Evolutionary conservation across 495 filamentous ascomycete genomes (phyloP).

Genomic region (Talaromyces nanjingensis): DNA sequence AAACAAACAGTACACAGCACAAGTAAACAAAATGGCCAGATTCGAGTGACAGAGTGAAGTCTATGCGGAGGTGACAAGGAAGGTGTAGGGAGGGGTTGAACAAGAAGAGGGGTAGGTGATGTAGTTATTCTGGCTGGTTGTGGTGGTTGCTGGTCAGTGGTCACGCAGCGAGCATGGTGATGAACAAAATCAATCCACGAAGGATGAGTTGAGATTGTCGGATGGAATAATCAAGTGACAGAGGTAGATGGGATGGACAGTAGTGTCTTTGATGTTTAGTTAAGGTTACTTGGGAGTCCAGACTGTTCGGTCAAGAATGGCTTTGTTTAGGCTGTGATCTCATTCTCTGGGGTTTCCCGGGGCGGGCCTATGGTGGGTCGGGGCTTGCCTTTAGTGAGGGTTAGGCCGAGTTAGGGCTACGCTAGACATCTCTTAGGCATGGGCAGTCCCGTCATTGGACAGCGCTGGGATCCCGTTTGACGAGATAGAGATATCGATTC

Average conservation of each 20-base stretch:
- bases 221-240: background rate
- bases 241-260: background rate
- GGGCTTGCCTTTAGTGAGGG: background rate
- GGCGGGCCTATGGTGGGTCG: background rate
- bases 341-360: background rate
- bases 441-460: background rate
- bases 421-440: background rate
- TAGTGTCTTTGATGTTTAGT: no score
- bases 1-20: background rate
- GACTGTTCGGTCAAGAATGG: background rate
- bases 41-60: no score
- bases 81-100: background rate
- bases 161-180: background rate
- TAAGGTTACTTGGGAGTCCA: background rate
- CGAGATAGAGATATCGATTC: background rate
- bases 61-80: background rate
- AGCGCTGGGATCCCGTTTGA: background rate
- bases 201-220: background rate
- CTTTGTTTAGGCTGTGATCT: background rate
- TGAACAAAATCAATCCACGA: background rate
- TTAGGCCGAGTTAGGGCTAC: background rate
- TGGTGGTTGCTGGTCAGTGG: background rate
- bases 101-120: background rate
- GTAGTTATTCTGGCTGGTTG: background rate
- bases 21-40: background rate